Conservation (phyloP, 1,139 yeast genomes). For the Zygosaccharomyces pseudobailii region DNA sequence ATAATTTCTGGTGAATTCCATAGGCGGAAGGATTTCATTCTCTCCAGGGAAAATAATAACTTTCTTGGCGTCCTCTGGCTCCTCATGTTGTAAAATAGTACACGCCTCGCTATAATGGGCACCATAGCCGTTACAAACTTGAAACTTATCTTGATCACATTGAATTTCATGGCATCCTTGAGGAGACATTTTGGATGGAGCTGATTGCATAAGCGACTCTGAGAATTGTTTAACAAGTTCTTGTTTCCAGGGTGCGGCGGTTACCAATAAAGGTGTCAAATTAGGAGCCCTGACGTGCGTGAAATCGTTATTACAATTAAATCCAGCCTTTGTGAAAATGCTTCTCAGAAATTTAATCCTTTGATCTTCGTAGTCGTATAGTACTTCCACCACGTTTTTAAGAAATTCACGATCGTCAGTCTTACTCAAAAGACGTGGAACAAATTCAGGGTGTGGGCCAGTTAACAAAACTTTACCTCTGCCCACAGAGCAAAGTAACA, state of each 20-base stretch:
- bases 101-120: slow-evolving; percentile 34
- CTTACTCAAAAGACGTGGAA: slow-evolving; percentile 48
- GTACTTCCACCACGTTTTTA: slow-evolving; percentile 36
- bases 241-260: slow-evolving; percentile 38
- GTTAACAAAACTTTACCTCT: slow-evolving; percentile 71
- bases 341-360: slow-evolving; percentile 55
- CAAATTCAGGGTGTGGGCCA: slow-evolving; percentile 90
- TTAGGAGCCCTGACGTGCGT: slow-evolving; percentile 53
- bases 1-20: slow-evolving; percentile 64
- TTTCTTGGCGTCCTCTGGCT: slow-evolving; percentile 52
- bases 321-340: slow-evolving; percentile 55
- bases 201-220: slow-evolving; percentile 10
- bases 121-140: slow-evolving; percentile 23
- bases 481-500: slow-evolving; percentile 62
- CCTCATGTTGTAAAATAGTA: slow-evolving; percentile 36
- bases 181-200: slow-evolving; percentile 9
- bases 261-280: slow-evolving; percentile 50
- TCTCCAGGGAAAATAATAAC: slow-evolving; percentile 39
- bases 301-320: slow-evolving; percentile 53
- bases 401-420: slow-evolving; percentile 34
- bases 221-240: slow-evolving; percentile 31
- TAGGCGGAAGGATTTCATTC: slow-evolving; percentile 42
- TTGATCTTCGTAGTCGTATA: slow-evolving; percentile 42
- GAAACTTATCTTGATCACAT: slow-evolving; percentile 35
- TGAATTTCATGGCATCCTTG: slow-evolving; percentile 17